Evolutionary conservation across 1,284 basidiomycete species (phyloP).

Genomic region (Ceratobasidium sp.): DNA sequence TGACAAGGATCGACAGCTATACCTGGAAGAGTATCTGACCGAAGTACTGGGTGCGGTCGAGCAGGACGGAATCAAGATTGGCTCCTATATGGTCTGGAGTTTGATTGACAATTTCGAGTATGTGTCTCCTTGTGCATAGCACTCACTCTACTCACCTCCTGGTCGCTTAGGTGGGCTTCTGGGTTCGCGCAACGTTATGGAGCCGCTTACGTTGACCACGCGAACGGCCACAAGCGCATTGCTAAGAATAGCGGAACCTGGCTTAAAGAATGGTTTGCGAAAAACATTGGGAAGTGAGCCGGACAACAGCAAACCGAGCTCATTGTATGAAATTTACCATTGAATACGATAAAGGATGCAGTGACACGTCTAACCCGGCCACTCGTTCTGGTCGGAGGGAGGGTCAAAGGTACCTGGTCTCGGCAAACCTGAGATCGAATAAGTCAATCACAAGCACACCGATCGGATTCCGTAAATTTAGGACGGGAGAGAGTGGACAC

Average conservation of each 20-base stretch:
- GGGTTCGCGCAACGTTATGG: constrained; percentile 68
- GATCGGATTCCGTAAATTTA: background rate
- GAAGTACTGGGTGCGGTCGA: constrained; percentile 64
- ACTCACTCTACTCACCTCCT: constrained; percentile 39
- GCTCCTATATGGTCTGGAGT: constrained; percentile 76
- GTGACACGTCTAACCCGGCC: no score
- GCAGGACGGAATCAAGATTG: constrained; percentile 69
- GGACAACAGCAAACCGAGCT: background rate
- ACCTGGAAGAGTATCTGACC: constrained; percentile 67
- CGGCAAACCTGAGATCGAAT: background rate
- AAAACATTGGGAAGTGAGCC: constrained; percentile 5
- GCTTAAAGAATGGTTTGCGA: constrained; percentile 10
- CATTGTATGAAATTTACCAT: background rate
- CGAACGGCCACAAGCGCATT: constrained; percentile 64
- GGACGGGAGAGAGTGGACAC: background rate
- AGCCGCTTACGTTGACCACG: constrained; percentile 69
- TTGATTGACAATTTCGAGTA: constrained; percentile 78
- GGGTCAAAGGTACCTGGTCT: background rate
- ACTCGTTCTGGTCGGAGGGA: background rate
- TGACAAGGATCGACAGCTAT: constrained; percentile 69
- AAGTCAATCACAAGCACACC: background rate
- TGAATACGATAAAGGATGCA: no score
- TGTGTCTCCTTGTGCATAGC: background rate
- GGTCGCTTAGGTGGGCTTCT: constrained; percentile 57
- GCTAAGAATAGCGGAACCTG: constrained; percentile 58